phyloP scores from a whole-genome alignment of 2,329 filamentous ascomycete genomes.

The Immersiporthe knoxdaviesiana region DNA sequence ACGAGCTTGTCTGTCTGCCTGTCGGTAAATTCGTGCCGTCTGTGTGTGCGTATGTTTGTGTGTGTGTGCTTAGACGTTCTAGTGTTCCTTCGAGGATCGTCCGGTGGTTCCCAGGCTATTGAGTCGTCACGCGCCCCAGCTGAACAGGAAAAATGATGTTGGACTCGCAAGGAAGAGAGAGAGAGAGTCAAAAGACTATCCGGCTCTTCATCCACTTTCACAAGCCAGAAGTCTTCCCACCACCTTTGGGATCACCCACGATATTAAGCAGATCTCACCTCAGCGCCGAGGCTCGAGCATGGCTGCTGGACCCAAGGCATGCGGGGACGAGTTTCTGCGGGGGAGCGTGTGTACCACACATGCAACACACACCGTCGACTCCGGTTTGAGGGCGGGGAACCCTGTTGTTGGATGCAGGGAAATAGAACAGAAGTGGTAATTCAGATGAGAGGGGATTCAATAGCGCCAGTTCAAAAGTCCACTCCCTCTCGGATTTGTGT shows the following conservation, averaged over 20 bases:
- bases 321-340: slow-evolving; percentile 23
- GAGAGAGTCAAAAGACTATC: too few species aligned
- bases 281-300: slow-evolving; percentile 26
- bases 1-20: neutral
- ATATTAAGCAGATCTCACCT: slow-evolving; percentile 24
- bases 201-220: slow-evolving; percentile 19
- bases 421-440: neutral
- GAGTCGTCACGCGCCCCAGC: slow-evolving; percentile 10
- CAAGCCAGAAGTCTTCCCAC: slow-evolving; percentile 20
- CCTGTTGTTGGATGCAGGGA: neutral
- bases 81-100: slow-evolving; percentile 1
- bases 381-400: too few species aligned
- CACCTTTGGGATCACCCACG: slow-evolving; percentile 7
- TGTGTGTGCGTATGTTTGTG: neutral
- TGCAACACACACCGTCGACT: too few species aligned
- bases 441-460: neutral
- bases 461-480: neutral
- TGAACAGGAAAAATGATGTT: neutral
- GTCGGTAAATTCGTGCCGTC: neutral
- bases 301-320: neutral
- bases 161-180: slow-evolving; percentile 5
- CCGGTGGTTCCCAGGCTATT: slow-evolving; percentile 10
- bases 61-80: neutral
- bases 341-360: too few species aligned
- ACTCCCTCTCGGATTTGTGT: neutral